Percentiles rank a stretch among this genome's conserved stretches.
phyloP scores from a whole-genome alignment of 768 basidiomycete species.

The Porpolomopsis calyptriformis region DNA sequence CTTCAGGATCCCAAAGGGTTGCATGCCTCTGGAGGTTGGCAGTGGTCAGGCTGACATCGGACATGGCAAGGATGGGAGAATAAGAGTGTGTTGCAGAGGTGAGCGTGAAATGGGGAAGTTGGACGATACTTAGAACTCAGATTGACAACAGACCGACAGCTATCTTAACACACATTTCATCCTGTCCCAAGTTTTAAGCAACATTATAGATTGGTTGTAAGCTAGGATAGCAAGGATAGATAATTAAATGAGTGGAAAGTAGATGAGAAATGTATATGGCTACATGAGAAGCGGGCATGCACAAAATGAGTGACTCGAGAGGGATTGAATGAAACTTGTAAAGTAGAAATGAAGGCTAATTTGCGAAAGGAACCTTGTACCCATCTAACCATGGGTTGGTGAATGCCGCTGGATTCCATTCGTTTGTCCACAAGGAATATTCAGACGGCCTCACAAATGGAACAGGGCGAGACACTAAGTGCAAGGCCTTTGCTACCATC shows the following conservation, averaged over 20 bases:
- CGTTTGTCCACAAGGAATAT: not conserved
- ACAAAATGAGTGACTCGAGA: not conserved
- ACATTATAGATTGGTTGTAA: no score
- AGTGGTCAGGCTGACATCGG: not conserved
- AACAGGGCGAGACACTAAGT: not conserved
- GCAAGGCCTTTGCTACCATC: no score
- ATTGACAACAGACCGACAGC: no score
- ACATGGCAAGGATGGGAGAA: not conserved
- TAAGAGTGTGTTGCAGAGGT: not conserved
- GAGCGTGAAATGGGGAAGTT: no score
- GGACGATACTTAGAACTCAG: no score
- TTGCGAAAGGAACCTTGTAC: not conserved
- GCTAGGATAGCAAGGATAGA: no score
- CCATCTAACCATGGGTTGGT: not conserved
- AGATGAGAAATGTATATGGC: no score
- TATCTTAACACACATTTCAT: no score
- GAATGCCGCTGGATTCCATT: not conserved
- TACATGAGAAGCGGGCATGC: not conserved
- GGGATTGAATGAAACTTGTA: not conserved
- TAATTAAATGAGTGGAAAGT: no score
- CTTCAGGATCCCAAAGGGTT: conserved; percentile 1
- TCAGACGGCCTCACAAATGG: not conserved
- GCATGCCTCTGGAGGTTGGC: no score
- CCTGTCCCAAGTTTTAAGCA: no score
- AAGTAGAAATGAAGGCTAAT: not conserved